phyloP scores from a whole-genome alignment of 208 protist genomes.

The Vickermania spadyakhi region DNA sequence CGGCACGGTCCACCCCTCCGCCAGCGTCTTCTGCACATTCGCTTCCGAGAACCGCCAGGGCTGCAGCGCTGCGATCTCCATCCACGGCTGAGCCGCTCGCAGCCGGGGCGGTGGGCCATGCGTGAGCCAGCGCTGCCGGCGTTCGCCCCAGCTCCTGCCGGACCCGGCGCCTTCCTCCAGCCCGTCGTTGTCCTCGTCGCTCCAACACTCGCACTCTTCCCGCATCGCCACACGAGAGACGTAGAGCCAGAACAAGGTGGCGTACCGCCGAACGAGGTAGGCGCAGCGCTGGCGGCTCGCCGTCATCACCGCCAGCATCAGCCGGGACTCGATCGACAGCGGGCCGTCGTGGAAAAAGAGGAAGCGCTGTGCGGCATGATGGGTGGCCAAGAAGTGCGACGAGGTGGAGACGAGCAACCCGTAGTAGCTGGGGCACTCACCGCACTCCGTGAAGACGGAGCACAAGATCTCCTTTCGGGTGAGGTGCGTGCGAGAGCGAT shows the following conservation, averaged over 20 bases:
- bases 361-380: conserved; percentile 47
- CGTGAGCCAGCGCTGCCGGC: conserved; percentile 30
- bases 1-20: conserved; percentile 60
- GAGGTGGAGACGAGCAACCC: conserved; percentile 35
- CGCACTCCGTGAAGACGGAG: conserved; percentile 43
- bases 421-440: conserved; percentile 65
- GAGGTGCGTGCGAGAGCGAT: conserved; percentile 13
- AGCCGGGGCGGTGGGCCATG: conserved; percentile 51
- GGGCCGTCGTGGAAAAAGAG: conserved; percentile 76
- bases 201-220: too few species aligned
- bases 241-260: conserved; percentile 52
- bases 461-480: conserved; percentile 36
- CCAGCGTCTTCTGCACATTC: conserved; percentile 35
- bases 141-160: not conserved
- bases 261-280: conserved; percentile 66
- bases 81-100: conserved; percentile 45
- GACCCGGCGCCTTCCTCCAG: not conserved
- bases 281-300: conserved; percentile 73
- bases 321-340: conserved; percentile 45
- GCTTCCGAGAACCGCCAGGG: conserved; percentile 53
- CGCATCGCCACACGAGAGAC: conserved; percentile 13
- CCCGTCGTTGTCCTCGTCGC: not conserved
- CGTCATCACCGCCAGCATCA: conserved; percentile 79
- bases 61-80: conserved; percentile 65
- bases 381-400: conserved; percentile 54